A percentile compares a stretch with the other conserved stretches of the same genome.
Evolutionary conservation across 306 rosid species (phyloP).

Genomic region (Neltuma alba): DNA sequence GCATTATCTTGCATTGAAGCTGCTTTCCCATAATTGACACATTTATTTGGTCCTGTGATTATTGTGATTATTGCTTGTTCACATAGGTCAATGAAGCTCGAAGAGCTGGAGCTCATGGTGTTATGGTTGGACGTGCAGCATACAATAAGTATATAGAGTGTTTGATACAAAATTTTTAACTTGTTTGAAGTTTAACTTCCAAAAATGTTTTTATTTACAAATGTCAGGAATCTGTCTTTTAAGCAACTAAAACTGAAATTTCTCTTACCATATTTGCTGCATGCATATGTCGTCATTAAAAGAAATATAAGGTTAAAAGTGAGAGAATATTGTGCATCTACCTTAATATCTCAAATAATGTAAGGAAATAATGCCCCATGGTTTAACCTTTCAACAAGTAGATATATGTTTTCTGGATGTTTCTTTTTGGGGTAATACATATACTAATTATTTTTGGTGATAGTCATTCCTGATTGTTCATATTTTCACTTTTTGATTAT

Average conservation of each 20-base stretch:
- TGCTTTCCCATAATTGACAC: constrained; percentile 8
- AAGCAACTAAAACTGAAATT: constrained; percentile 12
- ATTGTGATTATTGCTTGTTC: constrained; percentile 23
- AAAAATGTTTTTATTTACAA: constrained; percentile 15
- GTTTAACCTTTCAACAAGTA: constrained; percentile 7
- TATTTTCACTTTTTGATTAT: constrained; percentile 21
- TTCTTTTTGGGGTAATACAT: too few relatives aligned
- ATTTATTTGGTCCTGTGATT: constrained; percentile 29
- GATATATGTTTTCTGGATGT: background rate
- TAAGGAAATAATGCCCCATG: background rate
- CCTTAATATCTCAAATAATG: constrained; percentile 1
- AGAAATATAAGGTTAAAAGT: background rate
- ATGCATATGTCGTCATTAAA: background rate
- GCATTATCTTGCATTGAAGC: constrained; percentile 23
- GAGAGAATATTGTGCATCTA: background rate
- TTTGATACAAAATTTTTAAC: constrained; percentile 4
- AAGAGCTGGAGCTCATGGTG: constrained; percentile 92
- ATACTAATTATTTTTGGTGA: too few relatives aligned
- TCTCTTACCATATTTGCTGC: background rate
- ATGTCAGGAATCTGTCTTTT: constrained; percentile 11
- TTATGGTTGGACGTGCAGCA: constrained; percentile 97
- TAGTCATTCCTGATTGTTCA: too few relatives aligned
- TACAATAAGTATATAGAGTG: constrained; percentile 61
- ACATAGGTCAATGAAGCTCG: constrained; percentile 80
- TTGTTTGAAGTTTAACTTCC: constrained; percentile 14